phyloP scores from a whole-genome alignment of 2,329 filamentous ascomycete genomes.

The Triangularia setosa region DNA sequence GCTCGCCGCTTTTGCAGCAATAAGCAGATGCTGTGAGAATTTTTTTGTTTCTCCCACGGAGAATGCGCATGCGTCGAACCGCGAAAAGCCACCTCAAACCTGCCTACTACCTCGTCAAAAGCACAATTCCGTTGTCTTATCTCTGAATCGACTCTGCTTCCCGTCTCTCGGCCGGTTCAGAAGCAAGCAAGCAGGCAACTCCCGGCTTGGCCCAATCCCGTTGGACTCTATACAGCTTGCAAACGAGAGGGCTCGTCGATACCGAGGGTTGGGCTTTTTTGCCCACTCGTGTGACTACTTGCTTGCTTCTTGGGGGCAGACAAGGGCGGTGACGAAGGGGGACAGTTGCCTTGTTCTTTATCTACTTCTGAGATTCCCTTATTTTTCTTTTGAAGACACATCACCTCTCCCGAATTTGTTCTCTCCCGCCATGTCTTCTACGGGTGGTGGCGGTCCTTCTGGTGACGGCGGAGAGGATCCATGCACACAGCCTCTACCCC shows the following conservation, averaged over 20 bases:
- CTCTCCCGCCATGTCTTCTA: conserved; percentile 26
- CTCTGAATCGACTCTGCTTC: background rate
- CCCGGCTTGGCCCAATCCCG: background rate
- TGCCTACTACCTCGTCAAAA: background rate
- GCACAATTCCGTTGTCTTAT: background rate
- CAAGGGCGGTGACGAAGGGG: conserved; percentile 9
- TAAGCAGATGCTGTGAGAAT: background rate
- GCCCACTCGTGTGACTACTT: conserved; percentile 11
- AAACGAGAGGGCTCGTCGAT: background rate
- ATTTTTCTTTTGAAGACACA: background rate
- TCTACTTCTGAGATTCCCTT: background rate
- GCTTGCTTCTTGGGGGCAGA: conserved; percentile 4
- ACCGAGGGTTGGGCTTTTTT: conserved; percentile 12
- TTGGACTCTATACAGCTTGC: background rate
- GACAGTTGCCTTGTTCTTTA: background rate
- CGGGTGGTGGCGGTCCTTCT: conserved; percentile 17
- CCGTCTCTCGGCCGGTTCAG: background rate
- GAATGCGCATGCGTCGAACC: conserved; percentile 17
- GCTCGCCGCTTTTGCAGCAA: background rate
- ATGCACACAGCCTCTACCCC: conserved; percentile 23
- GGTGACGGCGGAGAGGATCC: conserved; percentile 11
- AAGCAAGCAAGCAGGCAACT: background rate
- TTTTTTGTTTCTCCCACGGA: conserved; percentile 6
- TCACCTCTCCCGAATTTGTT: background rate
- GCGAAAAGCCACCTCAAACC: background rate